These are phyloP conservation scores for Coniochaeta prunicola DNA, from an alignment of 2,329 filamentous ascomycete species.

Conservation along the genomic window DNA sequence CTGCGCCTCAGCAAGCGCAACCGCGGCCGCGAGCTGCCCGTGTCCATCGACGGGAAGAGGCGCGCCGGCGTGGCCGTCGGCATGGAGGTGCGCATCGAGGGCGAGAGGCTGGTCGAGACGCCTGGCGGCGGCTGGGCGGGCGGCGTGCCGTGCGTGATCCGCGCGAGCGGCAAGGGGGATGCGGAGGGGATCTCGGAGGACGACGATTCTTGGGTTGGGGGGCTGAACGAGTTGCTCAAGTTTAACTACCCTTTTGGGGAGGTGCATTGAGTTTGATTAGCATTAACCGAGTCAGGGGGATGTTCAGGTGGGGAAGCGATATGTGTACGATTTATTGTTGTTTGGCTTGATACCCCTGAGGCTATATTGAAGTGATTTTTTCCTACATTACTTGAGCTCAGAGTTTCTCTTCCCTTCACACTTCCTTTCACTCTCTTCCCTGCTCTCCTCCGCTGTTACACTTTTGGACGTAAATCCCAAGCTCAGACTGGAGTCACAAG, in stretches of 20 bases:
- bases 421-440: neutral
- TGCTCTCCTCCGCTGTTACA: neutral
- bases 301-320: no score
- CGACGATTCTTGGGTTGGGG: constrained; percentile 95
- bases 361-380: neutral
- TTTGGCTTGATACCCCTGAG: neutral
- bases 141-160: constrained; percentile 87
- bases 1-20: constrained; percentile 77
- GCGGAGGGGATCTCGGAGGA: constrained; percentile 41
- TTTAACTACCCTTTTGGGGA: constrained; percentile 97
- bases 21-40: constrained; percentile 66
- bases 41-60: constrained; percentile 71
- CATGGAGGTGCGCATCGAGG: constrained; percentile 81
- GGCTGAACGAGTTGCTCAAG: constrained; percentile 86
- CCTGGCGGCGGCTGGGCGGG: constrained; percentile 50
- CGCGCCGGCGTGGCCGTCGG: constrained; percentile 63
- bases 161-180: constrained; percentile 41
- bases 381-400: no score
- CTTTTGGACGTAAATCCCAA: neutral
- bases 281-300: no score
- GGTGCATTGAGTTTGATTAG: constrained; percentile 18
- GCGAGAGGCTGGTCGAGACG: constrained; percentile 63
- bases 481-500: neutral
- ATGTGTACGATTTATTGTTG: neutral
- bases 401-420: neutral